Conservation (phyloP, 2,329 filamentous ascomycete species). For the Blumeria hordei region DNA sequence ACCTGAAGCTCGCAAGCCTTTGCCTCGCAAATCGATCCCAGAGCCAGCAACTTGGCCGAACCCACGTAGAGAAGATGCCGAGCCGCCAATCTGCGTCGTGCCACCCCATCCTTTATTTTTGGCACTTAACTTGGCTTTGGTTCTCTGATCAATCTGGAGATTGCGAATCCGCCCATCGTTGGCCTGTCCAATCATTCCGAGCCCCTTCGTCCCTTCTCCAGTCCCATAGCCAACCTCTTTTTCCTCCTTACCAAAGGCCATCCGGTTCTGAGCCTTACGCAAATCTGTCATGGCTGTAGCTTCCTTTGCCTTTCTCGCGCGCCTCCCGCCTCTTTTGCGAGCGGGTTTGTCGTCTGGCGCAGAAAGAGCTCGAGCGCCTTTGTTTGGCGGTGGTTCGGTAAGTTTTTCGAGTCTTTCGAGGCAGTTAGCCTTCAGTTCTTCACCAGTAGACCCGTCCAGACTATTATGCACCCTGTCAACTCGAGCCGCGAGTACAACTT, state of each 20-base stretch:
- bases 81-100: constrained; percentile 32
- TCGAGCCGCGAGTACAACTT: constrained; percentile 78
- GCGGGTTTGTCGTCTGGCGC: constrained; percentile 89
- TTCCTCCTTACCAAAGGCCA: constrained; percentile 92
- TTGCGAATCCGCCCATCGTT: constrained; percentile 77
- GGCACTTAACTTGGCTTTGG: constrained; percentile 74
- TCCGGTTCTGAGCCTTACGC: constrained; percentile 82
- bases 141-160: constrained; percentile 77
- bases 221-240: constrained; percentile 76
- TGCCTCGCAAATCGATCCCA: constrained; percentile 47
- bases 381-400: constrained; percentile 74
- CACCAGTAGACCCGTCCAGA: constrained; percentile 59
- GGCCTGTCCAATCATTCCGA: constrained; percentile 84
- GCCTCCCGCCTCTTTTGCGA: constrained; percentile 71
- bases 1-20: constrained; percentile 50
- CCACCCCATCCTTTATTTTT: constrained; percentile 92
- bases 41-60: constrained; percentile 41
- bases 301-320: constrained; percentile 86
- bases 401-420: constrained; percentile 76
- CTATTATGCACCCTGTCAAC: constrained; percentile 69
- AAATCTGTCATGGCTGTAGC: constrained; percentile 92
- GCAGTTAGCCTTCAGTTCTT: constrained; percentile 60
- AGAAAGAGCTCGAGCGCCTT: constrained; percentile 64
- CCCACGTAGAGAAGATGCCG: constrained; percentile 59
- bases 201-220: constrained; percentile 60